Evolutionary conservation across 352 stramenopile genomes (phyloP).

Genomic region (Elongisporangium senticosum): DNA sequence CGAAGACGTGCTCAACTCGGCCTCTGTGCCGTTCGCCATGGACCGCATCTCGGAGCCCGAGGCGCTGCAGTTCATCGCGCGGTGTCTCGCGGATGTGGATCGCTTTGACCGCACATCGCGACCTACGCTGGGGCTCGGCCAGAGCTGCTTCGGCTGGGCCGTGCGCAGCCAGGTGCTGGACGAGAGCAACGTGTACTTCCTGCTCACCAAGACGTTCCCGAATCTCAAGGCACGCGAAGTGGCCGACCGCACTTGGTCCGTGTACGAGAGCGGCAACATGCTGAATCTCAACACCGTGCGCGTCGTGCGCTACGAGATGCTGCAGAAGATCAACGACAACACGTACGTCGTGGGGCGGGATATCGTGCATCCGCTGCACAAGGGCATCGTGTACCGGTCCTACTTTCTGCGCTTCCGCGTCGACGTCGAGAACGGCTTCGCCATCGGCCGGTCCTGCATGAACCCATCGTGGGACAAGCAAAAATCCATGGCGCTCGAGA

Average conservation of each 20-base stretch:
- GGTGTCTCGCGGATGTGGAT: slow-evolving; percentile 20
- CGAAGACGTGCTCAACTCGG: slow-evolving; percentile 1
- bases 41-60: slow-evolving; percentile 19
- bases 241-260: slow-evolving; percentile 21
- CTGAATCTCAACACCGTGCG: slow-evolving; percentile 29
- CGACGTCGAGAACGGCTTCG: slow-evolving; percentile 23
- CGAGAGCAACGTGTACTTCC: slow-evolving; percentile 24
- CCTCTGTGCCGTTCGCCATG: slow-evolving; percentile 2
- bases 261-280: slow-evolving; percentile 22
- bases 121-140: slow-evolving; percentile 8
- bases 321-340: slow-evolving; percentile 36
- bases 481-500: neutral
- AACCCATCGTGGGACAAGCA: slow-evolving; percentile 11
- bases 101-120: slow-evolving; percentile 12
- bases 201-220: slow-evolving; percentile 28
- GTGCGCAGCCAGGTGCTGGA: slow-evolving; percentile 25
- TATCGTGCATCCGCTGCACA: slow-evolving; percentile 32
- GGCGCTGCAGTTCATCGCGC: slow-evolving; percentile 22
- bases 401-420: slow-evolving; percentile 37
- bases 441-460: slow-evolving; percentile 28
- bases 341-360: slow-evolving; percentile 30
- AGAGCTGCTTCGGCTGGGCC: slow-evolving; percentile 28
- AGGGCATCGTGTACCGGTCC: slow-evolving; percentile 28
- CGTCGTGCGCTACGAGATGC: slow-evolving; percentile 31
- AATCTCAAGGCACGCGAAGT: slow-evolving; percentile 19